Conservation (phyloP, 805 yeast genomes). For the Ogataea methylovora region DNA sequence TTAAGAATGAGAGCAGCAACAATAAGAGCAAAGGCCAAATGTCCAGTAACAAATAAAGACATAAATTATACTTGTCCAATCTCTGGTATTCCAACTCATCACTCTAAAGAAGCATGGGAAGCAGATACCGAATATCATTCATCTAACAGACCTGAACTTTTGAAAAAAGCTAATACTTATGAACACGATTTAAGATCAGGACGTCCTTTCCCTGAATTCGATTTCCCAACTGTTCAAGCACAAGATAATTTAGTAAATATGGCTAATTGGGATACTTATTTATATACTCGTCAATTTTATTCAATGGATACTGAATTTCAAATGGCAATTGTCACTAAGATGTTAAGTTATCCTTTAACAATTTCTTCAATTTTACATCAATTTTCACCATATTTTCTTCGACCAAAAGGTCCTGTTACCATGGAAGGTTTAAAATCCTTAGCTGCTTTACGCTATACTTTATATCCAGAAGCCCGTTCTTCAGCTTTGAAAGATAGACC, state of each 20-base stretch:
- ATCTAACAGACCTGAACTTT: slow-evolving; percentile 56
- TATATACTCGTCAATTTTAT: slow-evolving; percentile 85
- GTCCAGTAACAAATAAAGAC: slow-evolving; percentile 81
- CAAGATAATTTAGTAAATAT: slow-evolving; percentile 70
- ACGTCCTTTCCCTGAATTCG: slow-evolving; percentile 90
- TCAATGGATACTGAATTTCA: slow-evolving; percentile 98
- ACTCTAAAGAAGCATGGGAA: slow-evolving; percentile 84
- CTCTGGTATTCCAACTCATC: slow-evolving; percentile 96
- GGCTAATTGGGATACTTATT: slow-evolving; percentile 84
- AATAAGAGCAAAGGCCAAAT: slow-evolving; percentile 77
- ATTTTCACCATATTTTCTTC: slow-evolving; percentile 73
- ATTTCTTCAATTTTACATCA: slow-evolving; percentile 78
- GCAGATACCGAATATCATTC: slow-evolving; percentile 66
- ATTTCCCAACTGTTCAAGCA: slow-evolving; percentile 78
- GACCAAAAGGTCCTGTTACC: slow-evolving; percentile 82
- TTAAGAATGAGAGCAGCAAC: slow-evolving; percentile 86
- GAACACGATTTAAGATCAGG: slow-evolving; percentile 96
- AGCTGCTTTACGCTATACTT: slow-evolving; percentile 85
- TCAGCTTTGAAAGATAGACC: slow-evolving; percentile 76
- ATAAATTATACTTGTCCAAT: slow-evolving; percentile 84
- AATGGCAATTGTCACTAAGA: slow-evolving; percentile 90
- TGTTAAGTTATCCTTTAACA: slow-evolving; percentile 88
- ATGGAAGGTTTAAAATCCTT: slow-evolving; percentile 89
- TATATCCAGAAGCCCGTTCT: slow-evolving; percentile 64
- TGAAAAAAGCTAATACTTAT: slow-evolving; percentile 82